Percentiles rank a stretch among this genome's conserved stretches.
Evolutionary conservation across 2,329 filamentous ascomycete species (phyloP).

Genomic region (Plectosphaerella plurivora): DNA sequence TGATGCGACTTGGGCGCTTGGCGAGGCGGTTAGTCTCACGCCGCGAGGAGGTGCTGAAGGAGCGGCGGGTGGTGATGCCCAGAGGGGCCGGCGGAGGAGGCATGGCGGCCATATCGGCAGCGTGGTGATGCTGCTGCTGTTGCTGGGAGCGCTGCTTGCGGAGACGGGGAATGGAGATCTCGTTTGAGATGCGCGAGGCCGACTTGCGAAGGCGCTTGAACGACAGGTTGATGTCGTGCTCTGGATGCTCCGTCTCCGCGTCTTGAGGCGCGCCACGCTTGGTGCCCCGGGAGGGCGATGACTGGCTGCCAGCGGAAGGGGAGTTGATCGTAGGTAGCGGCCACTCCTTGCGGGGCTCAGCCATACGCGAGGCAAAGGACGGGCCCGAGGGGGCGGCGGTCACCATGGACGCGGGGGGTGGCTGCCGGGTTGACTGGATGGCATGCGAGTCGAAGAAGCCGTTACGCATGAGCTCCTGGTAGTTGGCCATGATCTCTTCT

Average conservation of each 20-base stretch:
- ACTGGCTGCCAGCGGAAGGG: slow-evolving; percentile 5
- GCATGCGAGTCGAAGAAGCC: slow-evolving; percentile 57
- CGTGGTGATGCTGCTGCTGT: background rate
- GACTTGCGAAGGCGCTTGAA: slow-evolving; percentile 51
- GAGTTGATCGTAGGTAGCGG: slow-evolving; percentile 12
- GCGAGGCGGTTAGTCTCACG: slow-evolving; percentile 18
- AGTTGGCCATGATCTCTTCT: slow-evolving; percentile 52
- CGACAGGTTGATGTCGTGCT: slow-evolving; percentile 19
- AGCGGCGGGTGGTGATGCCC: slow-evolving; percentile 6
- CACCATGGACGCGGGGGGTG: slow-evolving; percentile 17
- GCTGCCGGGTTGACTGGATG: slow-evolving; percentile 52
- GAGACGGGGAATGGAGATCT: slow-evolving; percentile 28
- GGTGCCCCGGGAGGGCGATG: slow-evolving; percentile 37
- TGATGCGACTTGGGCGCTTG: slow-evolving; percentile 15
- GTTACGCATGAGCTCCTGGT: slow-evolving; percentile 50
- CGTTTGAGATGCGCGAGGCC: slow-evolving; percentile 35
- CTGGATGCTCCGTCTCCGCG: slow-evolving; percentile 21
- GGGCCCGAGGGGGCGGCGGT: slow-evolving; percentile 7
- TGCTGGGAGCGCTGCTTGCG: slow-evolving; percentile 19
- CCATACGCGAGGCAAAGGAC: slow-evolving; percentile 9
- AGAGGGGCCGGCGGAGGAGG: slow-evolving; percentile 8
- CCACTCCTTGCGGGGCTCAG: slow-evolving; percentile 11
- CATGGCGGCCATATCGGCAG: slow-evolving; percentile 6
- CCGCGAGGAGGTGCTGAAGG: slow-evolving; percentile 8
- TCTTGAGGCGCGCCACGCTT: slow-evolving; percentile 41